phyloP scores from a whole-genome alignment of 805 yeast genomes.

The Candida ficus region DNA sequence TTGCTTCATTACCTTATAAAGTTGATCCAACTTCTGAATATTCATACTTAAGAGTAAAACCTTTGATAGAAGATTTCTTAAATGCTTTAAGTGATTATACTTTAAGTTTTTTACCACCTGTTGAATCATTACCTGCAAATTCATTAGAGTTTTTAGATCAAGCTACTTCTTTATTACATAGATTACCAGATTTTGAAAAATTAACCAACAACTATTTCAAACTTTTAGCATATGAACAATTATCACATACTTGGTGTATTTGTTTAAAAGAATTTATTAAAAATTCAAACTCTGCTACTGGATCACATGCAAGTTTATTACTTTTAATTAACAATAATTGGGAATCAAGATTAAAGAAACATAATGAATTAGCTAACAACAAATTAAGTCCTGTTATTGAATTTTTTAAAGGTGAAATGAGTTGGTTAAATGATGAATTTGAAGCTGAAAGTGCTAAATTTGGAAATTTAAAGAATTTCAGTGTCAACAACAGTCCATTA shows the following conservation, averaged over 20 bases:
- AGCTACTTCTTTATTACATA: conserved; percentile 54
- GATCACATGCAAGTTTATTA: conserved; percentile 30
- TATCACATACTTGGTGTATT: conserved; percentile 52
- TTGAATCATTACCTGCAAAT: conserved; percentile 44
- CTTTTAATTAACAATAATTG: conserved; percentile 33
- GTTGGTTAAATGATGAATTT: conserved; percentile 23
- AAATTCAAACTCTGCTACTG: conserved; percentile 19
- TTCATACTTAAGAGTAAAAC: conserved; percentile 68
- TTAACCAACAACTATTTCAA: conserved; percentile 35
- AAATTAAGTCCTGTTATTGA: conserved; percentile 41
- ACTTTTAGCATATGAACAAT: conserved; percentile 53
- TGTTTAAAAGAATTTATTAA: conserved; percentile 32
- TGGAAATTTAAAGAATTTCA: conserved; percentile 17
- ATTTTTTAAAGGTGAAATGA: conserved; percentile 35
- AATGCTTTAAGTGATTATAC: conserved; percentile 71
- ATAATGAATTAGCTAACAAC: conserved; percentile 38
- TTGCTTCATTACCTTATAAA: conserved; percentile 61
- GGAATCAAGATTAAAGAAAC: conserved; percentile 37
- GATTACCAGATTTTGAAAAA: conserved; percentile 61
- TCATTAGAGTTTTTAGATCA: conserved; percentile 60
- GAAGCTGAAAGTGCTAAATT: conserved; percentile 11
- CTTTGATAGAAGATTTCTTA: conserved; percentile 62
- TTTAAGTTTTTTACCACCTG: conserved; percentile 66
- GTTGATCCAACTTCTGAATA: conserved; percentile 72
- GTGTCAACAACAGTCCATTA: conserved; percentile 20